Percentiles rank a stretch among this genome's conserved stretches.
phyloP scores from a whole-genome alignment of 2,329 filamentous ascomycete species.

The Anisogramma anomala region DNA sequence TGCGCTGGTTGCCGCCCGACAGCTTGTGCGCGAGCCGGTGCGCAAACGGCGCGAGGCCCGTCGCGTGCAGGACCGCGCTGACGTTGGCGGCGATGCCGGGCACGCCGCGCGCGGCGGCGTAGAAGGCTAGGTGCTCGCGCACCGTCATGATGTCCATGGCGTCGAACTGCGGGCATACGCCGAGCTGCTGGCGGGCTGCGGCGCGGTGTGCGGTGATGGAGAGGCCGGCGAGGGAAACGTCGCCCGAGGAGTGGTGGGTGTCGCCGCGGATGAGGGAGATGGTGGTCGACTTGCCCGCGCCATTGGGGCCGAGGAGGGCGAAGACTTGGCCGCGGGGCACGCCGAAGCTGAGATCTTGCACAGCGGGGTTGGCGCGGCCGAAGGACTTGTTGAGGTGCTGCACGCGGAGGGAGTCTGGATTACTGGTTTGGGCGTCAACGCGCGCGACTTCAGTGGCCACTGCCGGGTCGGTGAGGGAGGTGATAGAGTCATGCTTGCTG shows the following conservation, averaged over 20 bases:
- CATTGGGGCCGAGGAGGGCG: conserved; percentile 79
- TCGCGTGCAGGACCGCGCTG: conserved; percentile 62
- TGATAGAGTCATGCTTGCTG: conserved; percentile 3
- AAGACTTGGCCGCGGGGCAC: conserved; percentile 74
- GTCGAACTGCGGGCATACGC: conserved; percentile 84
- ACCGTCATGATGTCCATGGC: conserved; percentile 90
- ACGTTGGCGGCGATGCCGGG: conserved; percentile 67
- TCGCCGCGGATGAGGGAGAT: conserved; percentile 88
- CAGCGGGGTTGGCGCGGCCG: conserved; percentile 31
- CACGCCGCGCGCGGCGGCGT: conserved; percentile 73
- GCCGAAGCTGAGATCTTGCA: conserved; percentile 81
- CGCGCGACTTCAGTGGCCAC: conserved; percentile 53
- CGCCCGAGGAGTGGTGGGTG: conserved; percentile 54
- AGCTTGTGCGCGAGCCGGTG: conserved; percentile 67
- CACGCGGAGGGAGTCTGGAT: conserved; percentile 62
- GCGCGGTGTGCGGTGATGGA: conserved; percentile 64
- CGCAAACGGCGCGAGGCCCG: conserved; percentile 61
- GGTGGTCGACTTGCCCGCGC: conserved; percentile 82
- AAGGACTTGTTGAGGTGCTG: conserved; percentile 73
- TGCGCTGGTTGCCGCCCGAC: conserved; percentile 88
- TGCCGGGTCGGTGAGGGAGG: conserved; percentile 40
- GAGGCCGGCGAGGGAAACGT: conserved; percentile 61
- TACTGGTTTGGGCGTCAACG: conserved; percentile 39
- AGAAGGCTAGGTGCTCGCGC: conserved; percentile 74
- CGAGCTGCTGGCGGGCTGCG: conserved; percentile 62